Evolutionary conservation across 306 rosid genomes (phyloP), one percentile per base, ranked within the genome.

Genomic region (Phaseolus lunatus): DNA sequence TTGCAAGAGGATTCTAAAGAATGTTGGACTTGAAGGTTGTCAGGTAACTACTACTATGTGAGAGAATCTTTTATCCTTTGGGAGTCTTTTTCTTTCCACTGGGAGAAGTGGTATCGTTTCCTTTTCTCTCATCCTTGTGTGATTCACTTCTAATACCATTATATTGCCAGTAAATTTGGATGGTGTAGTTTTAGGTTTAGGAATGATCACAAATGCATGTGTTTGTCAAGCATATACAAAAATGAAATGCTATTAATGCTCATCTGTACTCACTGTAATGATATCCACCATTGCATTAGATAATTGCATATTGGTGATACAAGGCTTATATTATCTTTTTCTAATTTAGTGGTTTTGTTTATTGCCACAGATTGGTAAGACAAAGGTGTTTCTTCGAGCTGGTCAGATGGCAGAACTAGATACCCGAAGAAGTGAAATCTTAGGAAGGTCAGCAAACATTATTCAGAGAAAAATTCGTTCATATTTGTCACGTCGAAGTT

Each of bases 341-440:
- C 31, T 57, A 33, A 54, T 47, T 48, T 61, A 62, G 33, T 70
- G 49, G 39, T 76, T n/a, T 45, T 78, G 44, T 79, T 73, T 61
- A 29, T 70, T 86, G 70, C 78, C 62, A 79, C 87, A 92, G 97
- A 88, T 90, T 86, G 97, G 97, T 78, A 92, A 87, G 83, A 90
- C 93, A 10, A 92, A 92, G 87, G 87, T 90, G 54, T 92, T 92
- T 84, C 93, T 92, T 72, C 88, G 97, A 86, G 93, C 97, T 47
- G 97, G 97, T 52, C 97, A 92, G 71, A 88, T 92, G 96, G 97
- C 97, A 7, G 97, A 92, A 44, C 84, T 92, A 61, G 97, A 92
- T 81, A 82, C 89, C 73, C 92, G 85, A 57, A 88, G 97, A 69
- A 90, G 78, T 61, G 96, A 92, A 85, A 84, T 92, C 84, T 78